Percentiles rank a stretch among this genome's conserved stretches.
Conservation (phyloP, 768 basidiomycete genomes). For the Tulasnella sp. region DNA sequence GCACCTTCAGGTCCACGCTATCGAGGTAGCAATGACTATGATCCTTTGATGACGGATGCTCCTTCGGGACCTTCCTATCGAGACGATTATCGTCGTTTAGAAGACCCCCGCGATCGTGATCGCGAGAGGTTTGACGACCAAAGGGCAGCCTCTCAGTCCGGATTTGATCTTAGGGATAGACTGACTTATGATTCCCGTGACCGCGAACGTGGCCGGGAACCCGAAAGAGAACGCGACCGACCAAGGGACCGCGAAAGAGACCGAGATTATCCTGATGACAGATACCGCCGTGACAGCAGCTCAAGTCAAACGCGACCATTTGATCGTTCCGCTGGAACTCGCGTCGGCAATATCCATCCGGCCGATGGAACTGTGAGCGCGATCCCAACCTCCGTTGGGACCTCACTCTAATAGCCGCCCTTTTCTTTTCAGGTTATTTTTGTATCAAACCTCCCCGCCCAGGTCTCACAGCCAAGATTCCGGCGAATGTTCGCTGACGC, state of each 20-base stretch:
- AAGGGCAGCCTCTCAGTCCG: background rate
- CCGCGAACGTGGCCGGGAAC: constrained; percentile 18
- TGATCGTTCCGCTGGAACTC: background rate
- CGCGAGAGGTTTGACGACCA: constrained; percentile 18
- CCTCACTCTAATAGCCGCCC: background rate
- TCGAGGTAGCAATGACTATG: constrained; percentile 22
- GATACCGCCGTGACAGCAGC: background rate
- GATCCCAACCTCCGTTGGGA: background rate
- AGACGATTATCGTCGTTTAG: constrained; percentile 30
- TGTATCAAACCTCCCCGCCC: constrained; percentile 28
- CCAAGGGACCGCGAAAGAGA: constrained; percentile 29
- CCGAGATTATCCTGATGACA: constrained; percentile 19
- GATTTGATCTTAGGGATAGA: background rate
- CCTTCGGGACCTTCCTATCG: constrained; percentile 10
- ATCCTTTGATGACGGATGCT: background rate
- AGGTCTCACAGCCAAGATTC: constrained; percentile 17
- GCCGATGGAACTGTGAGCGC: constrained; percentile 26
- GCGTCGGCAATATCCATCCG: background rate
- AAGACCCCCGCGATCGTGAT: background rate
- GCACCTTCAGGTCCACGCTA: constrained; percentile 21
- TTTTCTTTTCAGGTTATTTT: constrained; percentile 20
- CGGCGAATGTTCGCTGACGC: constrained; percentile 22
- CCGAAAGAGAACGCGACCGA: constrained; percentile 28
- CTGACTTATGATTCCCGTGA: constrained; percentile 9
- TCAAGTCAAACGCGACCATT: background rate